Conservation (phyloP, 108 stramenopile species). For the Heterococcus sp. region DNA sequence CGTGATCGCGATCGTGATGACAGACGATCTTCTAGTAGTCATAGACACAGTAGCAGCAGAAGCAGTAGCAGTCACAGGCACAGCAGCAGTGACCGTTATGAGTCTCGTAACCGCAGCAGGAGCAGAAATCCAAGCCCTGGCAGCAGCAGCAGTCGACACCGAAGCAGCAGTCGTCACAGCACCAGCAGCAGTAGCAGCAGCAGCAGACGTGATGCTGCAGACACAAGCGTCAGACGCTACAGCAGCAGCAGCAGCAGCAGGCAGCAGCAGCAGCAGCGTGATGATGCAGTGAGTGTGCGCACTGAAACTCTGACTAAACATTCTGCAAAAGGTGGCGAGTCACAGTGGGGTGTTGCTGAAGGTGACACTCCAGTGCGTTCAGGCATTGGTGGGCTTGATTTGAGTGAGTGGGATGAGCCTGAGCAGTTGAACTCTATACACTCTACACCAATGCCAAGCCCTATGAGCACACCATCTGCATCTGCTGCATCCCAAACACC, state of each 20-base stretch:
- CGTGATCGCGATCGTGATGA: neutral
- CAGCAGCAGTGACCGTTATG: neutral
- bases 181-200: neutral
- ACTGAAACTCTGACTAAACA: neutral
- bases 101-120: neutral
- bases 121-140: neutral
- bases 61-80: neutral
- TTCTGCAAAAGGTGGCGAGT: too few relatives aligned
- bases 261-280: too few relatives aligned
- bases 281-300: neutral
- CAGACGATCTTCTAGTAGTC: too few relatives aligned
- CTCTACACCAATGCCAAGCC: constrained; percentile 30
- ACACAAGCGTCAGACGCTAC: neutral
- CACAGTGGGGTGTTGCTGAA: neutral
- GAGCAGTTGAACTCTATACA: constrained; percentile 35
- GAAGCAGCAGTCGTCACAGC: constrained; percentile 4
- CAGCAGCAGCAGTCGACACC: neutral
- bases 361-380: constrained; percentile 10
- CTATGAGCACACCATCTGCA: neutral
- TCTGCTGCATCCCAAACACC: neutral
- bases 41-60: neutral
- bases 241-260: constrained; percentile 4
- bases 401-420: constrained; percentile 56
- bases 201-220: neutral
- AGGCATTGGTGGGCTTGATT: constrained; percentile 42